Conservation (phyloP, 805 yeast species). For the Candida tallmaniae region DNA sequence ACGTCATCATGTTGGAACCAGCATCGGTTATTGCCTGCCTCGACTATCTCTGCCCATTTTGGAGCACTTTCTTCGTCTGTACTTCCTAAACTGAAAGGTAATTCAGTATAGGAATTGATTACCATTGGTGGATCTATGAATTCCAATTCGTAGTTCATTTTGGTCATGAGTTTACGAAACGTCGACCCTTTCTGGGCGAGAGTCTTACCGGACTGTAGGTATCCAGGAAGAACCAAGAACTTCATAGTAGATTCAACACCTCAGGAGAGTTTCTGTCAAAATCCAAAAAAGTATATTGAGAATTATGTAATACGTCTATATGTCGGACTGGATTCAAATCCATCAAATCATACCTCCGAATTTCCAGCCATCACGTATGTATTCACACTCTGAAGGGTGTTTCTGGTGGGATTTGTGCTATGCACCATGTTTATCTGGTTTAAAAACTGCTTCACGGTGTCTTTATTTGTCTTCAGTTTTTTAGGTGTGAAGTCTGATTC, state of each 20-base stretch:
- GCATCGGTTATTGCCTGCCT: constrained; percentile 25
- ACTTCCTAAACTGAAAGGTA: constrained; percentile 25
- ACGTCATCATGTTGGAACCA: constrained; percentile 30
- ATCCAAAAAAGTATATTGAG: background rate
- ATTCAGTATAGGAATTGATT: constrained; percentile 19
- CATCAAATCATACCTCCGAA: background rate
- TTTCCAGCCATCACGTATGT: constrained; percentile 21
- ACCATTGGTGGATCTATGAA: constrained; percentile 31
- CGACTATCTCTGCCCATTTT: constrained; percentile 29
- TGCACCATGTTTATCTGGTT: constrained; percentile 42
- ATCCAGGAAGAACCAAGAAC: constrained; percentile 30
- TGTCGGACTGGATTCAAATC: no score
- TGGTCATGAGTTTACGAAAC: constrained; percentile 23
- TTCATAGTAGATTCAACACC: no score
- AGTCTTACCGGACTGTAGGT: constrained; percentile 29
- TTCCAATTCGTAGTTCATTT: constrained; percentile 23
- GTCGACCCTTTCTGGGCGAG: constrained; percentile 32
- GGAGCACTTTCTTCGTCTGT: constrained; percentile 22
- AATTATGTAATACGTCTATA: background rate
- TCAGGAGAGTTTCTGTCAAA: background rate
- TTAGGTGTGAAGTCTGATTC: constrained; percentile 35
- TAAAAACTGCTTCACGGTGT: constrained; percentile 51
- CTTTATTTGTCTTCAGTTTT: constrained; percentile 36
- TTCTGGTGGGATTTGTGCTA: constrained; percentile 71
- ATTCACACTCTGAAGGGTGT: constrained; percentile 71